Base-by-base conservation (phyloP, 495 filamentous ascomycete species). In the Daldinia grandis region DNA sequence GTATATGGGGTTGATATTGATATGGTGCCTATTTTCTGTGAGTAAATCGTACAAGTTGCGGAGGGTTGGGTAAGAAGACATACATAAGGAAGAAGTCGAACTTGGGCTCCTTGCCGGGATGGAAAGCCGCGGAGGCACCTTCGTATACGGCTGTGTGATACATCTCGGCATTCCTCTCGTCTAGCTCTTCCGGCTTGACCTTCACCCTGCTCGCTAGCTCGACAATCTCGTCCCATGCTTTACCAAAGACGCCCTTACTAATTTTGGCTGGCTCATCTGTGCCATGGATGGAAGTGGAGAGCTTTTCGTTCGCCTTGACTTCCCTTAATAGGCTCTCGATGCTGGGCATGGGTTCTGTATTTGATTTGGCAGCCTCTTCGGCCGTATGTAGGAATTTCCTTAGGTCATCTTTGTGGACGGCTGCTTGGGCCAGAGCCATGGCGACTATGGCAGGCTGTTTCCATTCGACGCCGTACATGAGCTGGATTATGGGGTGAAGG, bases 391-490 rank as follows among this genome's bases (percentile, higher is more conserved):
- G 78, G 57, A 87, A 84, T 15, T 31, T 69, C 5, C 76, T 78
- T 0, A 90, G 75, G 75, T 84, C 85, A 40, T 82, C 73, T 0
- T 81, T 78, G 70, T 92, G 89, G 6, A 91, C 85, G 3, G 90
- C 87, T 8, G 91, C 81, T 81, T 95, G 88, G 3, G 94, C 92
- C 5, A 97, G 83, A 2, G 81, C 94, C 83, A 95, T 89, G 1
- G 93, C 91, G 17, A 97, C 83, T 42, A 97, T 88, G 38, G 91
- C 92, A 4, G 91, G 92, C 73, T 95, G 91, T 1, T 85, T 70
- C 80, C 92, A 96, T 69, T 97, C 92, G 17, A 97, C 69, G 1
- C 90, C 93, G 74, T 92, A 95, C 40, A 93, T 92, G 10, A 97
- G 84, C 69, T 97, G 93, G 69, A 97, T 97, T 6, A 95, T 66